These are phyloP conservation scores for Wallacemonas rigidus DNA, from an alignment of 208 protist genomes.

Conservation along the genomic window DNA sequence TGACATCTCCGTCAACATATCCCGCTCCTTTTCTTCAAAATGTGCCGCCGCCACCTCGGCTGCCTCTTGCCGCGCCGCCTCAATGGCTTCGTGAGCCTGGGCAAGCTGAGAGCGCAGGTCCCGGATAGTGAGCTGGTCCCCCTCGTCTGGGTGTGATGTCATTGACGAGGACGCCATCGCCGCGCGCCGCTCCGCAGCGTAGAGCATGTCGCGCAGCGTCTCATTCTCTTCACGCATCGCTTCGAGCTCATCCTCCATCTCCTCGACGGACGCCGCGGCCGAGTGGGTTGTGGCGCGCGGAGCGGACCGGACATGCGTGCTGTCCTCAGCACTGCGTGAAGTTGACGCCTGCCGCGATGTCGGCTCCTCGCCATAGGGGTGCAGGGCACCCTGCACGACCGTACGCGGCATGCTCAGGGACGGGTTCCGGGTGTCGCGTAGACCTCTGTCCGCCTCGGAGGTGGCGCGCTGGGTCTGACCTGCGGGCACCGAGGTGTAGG, in stretches of 20 bases:
- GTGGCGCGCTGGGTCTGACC: not conserved
- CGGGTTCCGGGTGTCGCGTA: not conserved
- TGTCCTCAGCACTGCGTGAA: not conserved
- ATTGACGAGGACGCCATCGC: constrained; percentile 7
- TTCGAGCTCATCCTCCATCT: constrained; percentile 35
- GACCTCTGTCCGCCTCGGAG: not conserved
- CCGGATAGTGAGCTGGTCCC: constrained; percentile 24
- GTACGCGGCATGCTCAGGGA: constrained; percentile 16
- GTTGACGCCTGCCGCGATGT: not conserved
- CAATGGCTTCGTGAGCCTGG: constrained; percentile 16
- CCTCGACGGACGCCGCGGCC: not conserved
- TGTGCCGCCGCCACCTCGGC: constrained; percentile 28
- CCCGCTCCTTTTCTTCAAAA: constrained; percentile 58
- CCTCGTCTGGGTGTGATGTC: too few relatives aligned
- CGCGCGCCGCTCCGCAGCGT: constrained; percentile 37
- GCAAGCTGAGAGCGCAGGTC: constrained; percentile 39
- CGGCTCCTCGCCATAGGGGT: not conserved
- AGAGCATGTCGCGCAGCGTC: constrained; percentile 40
- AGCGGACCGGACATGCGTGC: not conserved
- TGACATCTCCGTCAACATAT: constrained; percentile 61
- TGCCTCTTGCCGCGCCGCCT: constrained; percentile 19
- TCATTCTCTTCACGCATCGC: constrained; percentile 52
- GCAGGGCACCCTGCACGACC: constrained; percentile 7
- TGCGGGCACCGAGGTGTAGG: not conserved
- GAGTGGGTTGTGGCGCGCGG: not conserved